phyloP scores from a whole-genome alignment of 352 stramenopile species.

The Phytophthora boehmeriae region DNA sequence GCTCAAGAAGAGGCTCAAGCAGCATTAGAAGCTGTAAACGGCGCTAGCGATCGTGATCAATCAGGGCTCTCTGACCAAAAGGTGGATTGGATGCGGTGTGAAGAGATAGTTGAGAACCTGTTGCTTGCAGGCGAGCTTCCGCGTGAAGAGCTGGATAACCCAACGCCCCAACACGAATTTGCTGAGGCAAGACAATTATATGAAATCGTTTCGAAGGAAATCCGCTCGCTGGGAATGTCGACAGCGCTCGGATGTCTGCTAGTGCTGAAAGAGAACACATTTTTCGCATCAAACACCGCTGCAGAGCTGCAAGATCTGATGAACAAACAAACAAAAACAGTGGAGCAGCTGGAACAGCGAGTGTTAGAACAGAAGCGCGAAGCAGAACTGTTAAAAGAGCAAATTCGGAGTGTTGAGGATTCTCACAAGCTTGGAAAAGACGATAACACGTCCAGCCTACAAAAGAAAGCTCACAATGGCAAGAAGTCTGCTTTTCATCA shows the following conservation, averaged over 20 bases:
- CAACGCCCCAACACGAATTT: slow-evolving; percentile 23
- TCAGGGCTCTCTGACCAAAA: slow-evolving; percentile 17
- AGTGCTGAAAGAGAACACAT: slow-evolving; percentile 72
- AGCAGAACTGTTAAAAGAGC: slow-evolving; percentile 50
- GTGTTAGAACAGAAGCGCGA: slow-evolving; percentile 66
- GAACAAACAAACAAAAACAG: slow-evolving; percentile 52
- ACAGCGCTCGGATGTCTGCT: slow-evolving; percentile 60
- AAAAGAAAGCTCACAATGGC: slow-evolving; percentile 41
- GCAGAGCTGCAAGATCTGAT: slow-evolving; percentile 68
- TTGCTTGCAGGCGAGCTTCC: slow-evolving; percentile 53
- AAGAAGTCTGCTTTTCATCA: slow-evolving; percentile 16
- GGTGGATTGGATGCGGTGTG: slow-evolving; percentile 61
- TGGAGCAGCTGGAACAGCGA: slow-evolving; percentile 60
- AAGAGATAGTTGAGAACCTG: slow-evolving; percentile 63
- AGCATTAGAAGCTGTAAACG: slow-evolving; percentile 33
- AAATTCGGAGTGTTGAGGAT: slow-evolving; percentile 38
- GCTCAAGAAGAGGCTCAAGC: slow-evolving; percentile 37
- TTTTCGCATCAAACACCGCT: slow-evolving; percentile 66
- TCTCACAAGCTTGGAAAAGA: slow-evolving; percentile 5
- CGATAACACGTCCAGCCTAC: slow-evolving; percentile 16
- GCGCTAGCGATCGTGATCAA: slow-evolving; percentile 12
- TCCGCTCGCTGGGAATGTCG: slow-evolving; percentile 49
- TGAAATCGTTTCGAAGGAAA: slow-evolving; percentile 39
- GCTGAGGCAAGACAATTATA: slow-evolving; percentile 39
- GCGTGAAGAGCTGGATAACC: slow-evolving; percentile 39